phyloP scores from a whole-genome alignment of 179 eudicot genomes.

The Patellifolia procumbens region DNA sequence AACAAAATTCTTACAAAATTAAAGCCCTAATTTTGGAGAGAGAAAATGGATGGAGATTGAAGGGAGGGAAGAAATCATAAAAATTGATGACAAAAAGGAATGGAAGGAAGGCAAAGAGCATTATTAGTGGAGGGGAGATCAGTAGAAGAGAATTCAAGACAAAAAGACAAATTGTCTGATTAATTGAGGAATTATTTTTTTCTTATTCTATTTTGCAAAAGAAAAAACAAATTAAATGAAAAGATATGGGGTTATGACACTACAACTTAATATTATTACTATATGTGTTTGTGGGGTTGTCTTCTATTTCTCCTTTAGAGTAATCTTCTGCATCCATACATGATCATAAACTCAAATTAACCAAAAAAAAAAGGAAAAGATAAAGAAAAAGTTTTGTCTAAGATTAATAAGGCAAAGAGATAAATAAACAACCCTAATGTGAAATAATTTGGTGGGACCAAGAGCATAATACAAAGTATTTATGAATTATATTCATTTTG shows the following conservation, averaged over 20 bases:
- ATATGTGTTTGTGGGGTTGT: conserved; percentile 25
- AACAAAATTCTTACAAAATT: not conserved
- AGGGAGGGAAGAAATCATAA: conserved; percentile 11
- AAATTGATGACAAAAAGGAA: conserved; percentile 31
- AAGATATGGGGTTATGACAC: not conserved
- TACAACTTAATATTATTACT: conserved; percentile 22
- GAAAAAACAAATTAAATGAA: not conserved
- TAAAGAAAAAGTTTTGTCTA: no score
- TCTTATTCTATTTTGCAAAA: not conserved
- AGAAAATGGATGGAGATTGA: conserved; percentile 5
- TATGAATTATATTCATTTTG: no score
- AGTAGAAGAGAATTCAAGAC: conserved; percentile 16
- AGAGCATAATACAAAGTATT: not conserved
- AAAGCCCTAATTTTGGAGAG: conserved; percentile 41
- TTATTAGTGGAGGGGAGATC: conserved; percentile 34
- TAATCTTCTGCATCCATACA: not conserved
- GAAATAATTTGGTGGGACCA: not conserved
- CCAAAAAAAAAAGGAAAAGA: not conserved
- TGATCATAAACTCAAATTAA: conserved; percentile 1
- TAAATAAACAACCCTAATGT: not conserved
- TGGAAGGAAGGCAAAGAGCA: conserved; percentile 39
- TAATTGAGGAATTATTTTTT: conserved; percentile 12
- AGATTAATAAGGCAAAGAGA: no score
- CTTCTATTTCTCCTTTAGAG: conserved; percentile 11
- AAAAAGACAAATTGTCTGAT: conserved; percentile 27